A percentile compares a stretch with the other conserved stretches of the same genome.
Evolutionary conservation across 768 basidiomycete species (phyloP).

Genomic region (Lentinula lateritia): DNA sequence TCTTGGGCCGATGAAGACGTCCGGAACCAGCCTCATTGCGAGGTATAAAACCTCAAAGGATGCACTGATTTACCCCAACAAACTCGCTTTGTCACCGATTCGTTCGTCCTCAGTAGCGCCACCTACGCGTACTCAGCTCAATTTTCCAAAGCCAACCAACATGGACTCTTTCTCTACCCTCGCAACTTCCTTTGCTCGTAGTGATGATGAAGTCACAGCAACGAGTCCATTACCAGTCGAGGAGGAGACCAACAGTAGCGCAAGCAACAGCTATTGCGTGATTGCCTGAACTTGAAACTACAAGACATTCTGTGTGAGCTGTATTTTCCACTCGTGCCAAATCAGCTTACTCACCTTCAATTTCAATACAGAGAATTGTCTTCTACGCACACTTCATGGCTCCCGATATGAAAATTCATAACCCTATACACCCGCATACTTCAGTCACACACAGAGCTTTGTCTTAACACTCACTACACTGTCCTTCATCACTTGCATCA

Average conservation of each 20-base stretch:
- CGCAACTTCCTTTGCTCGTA: background rate
- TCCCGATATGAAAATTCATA: too few relatives aligned
- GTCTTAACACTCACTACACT: background rate
- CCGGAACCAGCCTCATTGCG: background rate
- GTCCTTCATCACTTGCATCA: background rate
- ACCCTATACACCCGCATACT: background rate
- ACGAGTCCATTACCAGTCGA: background rate
- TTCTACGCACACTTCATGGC: background rate
- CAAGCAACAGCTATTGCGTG: constrained; percentile 3
- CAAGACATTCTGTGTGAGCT: background rate
- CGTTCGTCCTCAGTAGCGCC: background rate
- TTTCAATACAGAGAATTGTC: background rate
- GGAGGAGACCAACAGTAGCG: background rate
- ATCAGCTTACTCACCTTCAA: background rate
- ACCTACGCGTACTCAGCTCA: background rate
- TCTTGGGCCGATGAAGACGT: background rate
- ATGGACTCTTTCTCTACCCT: constrained; percentile 7
- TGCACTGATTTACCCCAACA: background rate
- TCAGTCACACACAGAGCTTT: background rate
- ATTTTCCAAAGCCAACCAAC: background rate
- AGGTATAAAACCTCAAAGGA: background rate
- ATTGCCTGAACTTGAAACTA: background rate
- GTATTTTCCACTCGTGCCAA: background rate
- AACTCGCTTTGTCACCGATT: background rate
- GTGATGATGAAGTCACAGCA: background rate